Evolutionary conservation across 768 basidiomycete species (phyloP).

Genomic region (Krasilnikovozyma curviuscula): DNA sequence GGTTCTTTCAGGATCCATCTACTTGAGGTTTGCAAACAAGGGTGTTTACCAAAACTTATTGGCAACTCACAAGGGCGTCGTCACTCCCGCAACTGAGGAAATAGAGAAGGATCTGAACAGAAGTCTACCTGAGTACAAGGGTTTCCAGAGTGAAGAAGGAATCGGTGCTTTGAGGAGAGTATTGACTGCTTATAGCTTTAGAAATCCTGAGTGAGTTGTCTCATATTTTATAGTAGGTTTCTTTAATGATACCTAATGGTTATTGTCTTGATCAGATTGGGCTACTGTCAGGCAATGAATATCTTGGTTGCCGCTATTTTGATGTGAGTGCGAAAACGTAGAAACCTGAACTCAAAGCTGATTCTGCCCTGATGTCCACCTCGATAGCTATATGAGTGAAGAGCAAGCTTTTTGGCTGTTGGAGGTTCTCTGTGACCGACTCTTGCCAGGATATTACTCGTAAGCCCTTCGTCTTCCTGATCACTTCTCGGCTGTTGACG

Average conservation of each 20-base stretch:
- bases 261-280: neutral
- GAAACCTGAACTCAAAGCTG: neutral
- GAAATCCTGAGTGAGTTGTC: conserved; percentile 44
- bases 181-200: conserved; percentile 83
- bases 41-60: conserved; percentile 61
- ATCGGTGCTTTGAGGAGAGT: conserved; percentile 70
- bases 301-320: conserved; percentile 88
- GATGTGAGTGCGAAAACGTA: conserved; percentile 37
- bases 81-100: conserved; percentile 60
- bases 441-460: conserved; percentile 82
- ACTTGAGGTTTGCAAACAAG: conserved; percentile 68
- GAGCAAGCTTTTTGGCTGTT: conserved; percentile 86
- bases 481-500: neutral
- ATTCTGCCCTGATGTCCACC: neutral
- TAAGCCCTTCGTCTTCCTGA: neutral
- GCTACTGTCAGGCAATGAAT: conserved; percentile 99
- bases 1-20: conserved; percentile 80
- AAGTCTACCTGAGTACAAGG: conserved; percentile 88
- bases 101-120: conserved; percentile 97
- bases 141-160: conserved; percentile 78
- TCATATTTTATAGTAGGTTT: neutral
- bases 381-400: conserved; percentile 81
- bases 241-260: neutral
- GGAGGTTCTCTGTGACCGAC: conserved; percentile 79
- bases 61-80: conserved; percentile 50